Evolutionary conservation across 148 eudicot genomes (phyloP).

Genomic region (Amaranthus cruentus): DNA sequence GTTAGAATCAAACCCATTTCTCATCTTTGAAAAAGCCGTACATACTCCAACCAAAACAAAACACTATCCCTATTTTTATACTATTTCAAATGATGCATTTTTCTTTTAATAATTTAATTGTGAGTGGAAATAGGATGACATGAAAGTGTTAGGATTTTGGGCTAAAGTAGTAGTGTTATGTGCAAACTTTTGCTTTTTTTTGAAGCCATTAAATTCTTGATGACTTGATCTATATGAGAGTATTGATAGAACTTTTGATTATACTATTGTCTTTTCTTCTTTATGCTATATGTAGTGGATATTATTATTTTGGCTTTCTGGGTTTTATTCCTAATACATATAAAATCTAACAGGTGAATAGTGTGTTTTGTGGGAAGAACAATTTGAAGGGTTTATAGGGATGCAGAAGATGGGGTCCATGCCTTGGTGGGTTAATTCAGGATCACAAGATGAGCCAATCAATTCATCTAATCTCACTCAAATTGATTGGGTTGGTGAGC

Average conservation of each 20-base stretch:
- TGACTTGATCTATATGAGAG: not conserved
- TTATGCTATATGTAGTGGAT: constrained; percentile 3
- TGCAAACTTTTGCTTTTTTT: not conserved
- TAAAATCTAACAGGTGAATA: constrained; percentile 19
- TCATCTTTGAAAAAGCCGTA: too few species aligned
- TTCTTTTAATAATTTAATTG: not conserved
- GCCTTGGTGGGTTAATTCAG: constrained; percentile 29
- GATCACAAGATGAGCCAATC: constrained; percentile 27
- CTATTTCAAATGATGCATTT: not conserved
- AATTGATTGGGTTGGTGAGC: constrained; percentile 19
- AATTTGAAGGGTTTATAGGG: constrained; percentile 12
- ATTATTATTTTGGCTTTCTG: not conserved
- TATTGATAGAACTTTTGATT: constrained; percentile 1
- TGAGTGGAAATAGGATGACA: not conserved
- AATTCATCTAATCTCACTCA: constrained; percentile 20
- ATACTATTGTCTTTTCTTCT: not conserved
- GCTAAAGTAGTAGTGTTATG: not conserved
- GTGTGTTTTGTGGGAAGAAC: not conserved
- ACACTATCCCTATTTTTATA: too few species aligned
- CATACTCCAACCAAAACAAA: too few species aligned
- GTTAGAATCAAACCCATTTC: too few species aligned
- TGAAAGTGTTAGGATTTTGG: not conserved
- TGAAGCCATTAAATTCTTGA: not conserved
- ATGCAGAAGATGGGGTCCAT: constrained; percentile 28
- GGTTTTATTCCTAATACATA: not conserved